These are phyloP conservation scores for Sporothrix pallida DNA, from an alignment of 2,329 filamentous ascomycete genomes.

Conservation along the genomic window DNA sequence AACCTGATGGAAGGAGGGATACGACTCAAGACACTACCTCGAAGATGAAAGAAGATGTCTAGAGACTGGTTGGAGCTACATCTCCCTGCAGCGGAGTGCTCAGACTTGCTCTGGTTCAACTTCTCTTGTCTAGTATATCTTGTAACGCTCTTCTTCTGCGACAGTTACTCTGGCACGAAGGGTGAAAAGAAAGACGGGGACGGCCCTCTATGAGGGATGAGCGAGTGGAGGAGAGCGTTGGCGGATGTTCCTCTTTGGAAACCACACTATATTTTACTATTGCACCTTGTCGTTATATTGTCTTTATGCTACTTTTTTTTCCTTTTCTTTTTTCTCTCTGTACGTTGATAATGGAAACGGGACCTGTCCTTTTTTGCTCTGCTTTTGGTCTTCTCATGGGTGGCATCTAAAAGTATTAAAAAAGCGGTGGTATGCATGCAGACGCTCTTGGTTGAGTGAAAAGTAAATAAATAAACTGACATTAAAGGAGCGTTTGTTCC, in stretches of 20 bases:
- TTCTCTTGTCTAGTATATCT: neutral
- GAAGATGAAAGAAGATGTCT: neutral
- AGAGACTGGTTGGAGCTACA: neutral
- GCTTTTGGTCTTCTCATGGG: slow-evolving; percentile 4
- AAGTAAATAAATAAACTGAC: neutral
- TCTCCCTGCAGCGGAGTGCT: slow-evolving; percentile 22
- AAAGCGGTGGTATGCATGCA: neutral
- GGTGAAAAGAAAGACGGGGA: neutral
- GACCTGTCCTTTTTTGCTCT: slow-evolving; percentile 22
- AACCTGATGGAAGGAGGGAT: neutral
- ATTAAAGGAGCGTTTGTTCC: neutral
- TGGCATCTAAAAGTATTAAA: neutral
- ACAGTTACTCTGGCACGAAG: neutral
- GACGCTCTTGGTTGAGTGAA: neutral
- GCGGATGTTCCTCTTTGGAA: slow-evolving; percentile 22
- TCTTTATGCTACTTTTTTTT: slow-evolving; percentile 21
- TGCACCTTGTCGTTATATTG: slow-evolving; percentile 26
- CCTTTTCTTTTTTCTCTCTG: slow-evolving; percentile 2
- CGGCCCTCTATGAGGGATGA: neutral
- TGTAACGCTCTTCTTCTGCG: neutral
- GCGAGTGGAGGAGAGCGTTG: slow-evolving; percentile 24
- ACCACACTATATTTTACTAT: slow-evolving; percentile 17
- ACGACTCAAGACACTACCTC: neutral
- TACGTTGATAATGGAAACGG: slow-evolving; percentile 28
- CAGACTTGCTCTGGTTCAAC: neutral